Evolutionary conservation across 371 early-diverging fungal species (phyloP).

Genomic region (Rhizoclosmatium hyalinum): DNA sequence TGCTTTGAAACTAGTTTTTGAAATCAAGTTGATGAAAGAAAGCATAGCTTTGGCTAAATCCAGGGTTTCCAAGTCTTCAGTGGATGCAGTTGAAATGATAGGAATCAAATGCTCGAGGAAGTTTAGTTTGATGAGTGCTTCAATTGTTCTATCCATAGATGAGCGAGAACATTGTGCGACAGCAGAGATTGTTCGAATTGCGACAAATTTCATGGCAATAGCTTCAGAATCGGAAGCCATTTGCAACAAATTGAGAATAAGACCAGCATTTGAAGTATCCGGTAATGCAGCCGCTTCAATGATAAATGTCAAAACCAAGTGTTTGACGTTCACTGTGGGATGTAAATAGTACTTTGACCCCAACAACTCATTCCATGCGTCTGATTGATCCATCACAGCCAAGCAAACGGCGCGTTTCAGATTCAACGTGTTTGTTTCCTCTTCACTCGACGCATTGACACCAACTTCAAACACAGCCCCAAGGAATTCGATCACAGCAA

Average conservation of each 20-base stretch:
- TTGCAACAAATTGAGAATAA: slow-evolving; percentile 7
- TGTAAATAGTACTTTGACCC: slow-evolving; percentile 26
- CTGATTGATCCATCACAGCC: slow-evolving; percentile 35
- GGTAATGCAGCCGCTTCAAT: slow-evolving; percentile 13
- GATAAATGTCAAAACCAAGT: slow-evolving; percentile 1
- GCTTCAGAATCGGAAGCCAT: neutral
- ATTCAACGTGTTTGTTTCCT: neutral
- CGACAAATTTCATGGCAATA: neutral
- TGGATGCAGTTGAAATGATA: neutral
- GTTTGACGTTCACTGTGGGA: slow-evolving; percentile 1
- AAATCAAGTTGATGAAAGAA: neutral
- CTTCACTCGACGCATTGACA: neutral
- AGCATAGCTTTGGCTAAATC: slow-evolving; percentile 3
- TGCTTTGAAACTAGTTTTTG: neutral
- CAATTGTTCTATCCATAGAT: slow-evolving; percentile 6
- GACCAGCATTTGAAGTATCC: slow-evolving; percentile 24
- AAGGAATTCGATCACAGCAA: slow-evolving; percentile 18
- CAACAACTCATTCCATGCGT: slow-evolving; percentile 39
- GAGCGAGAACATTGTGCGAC: neutral
- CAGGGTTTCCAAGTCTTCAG: neutral
- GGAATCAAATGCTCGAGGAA: slow-evolving; percentile 5
- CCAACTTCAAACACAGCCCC: slow-evolving; percentile 15
- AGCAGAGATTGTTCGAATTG: neutral
- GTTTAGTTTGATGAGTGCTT: slow-evolving; percentile 1
- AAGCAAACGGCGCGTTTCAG: slow-evolving; percentile 18